Conservation (phyloP, 1,284 basidiomycete species). For the Ustilago cynodontis region DNA sequence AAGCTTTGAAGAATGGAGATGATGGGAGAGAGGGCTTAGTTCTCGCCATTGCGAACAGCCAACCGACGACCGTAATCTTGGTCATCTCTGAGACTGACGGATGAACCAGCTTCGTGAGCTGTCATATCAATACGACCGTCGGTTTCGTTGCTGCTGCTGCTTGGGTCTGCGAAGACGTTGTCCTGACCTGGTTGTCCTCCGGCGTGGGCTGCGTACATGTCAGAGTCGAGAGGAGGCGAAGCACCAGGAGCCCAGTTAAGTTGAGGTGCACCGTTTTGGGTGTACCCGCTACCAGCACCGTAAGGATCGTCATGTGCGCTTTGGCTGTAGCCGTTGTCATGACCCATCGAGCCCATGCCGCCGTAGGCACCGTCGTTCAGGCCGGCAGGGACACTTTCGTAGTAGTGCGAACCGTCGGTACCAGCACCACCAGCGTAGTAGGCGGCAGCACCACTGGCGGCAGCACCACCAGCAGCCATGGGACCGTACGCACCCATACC, state of each 20-base stretch:
- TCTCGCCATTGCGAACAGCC: constrained; percentile 46
- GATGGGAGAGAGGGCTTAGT: constrained; percentile 11
- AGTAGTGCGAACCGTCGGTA: constrained; percentile 53
- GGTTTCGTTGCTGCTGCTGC: constrained; percentile 52
- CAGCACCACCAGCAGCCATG: constrained; percentile 55
- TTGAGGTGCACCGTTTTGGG: constrained; percentile 38
- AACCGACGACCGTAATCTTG: constrained; percentile 60
- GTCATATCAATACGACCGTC: constrained; percentile 55
- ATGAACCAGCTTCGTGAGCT: constrained; percentile 39
- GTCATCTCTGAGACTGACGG: constrained; percentile 53
- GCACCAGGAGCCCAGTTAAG: constrained; percentile 45
- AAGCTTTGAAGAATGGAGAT: constrained; percentile 1
- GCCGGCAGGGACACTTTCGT: constrained; percentile 44
- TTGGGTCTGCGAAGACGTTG: constrained; percentile 58
- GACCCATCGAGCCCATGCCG: constrained; percentile 39
- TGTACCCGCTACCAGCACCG: constrained; percentile 37
- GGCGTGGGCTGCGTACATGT: constrained; percentile 29
- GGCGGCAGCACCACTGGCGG: constrained; percentile 52
- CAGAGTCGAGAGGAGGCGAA: constrained; percentile 48
- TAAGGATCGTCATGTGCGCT: constrained; percentile 40
- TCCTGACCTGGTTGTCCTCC: constrained; percentile 8
- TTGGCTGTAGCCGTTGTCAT: constrained; percentile 43
- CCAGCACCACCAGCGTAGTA: constrained; percentile 40
- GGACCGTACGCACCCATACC: constrained; percentile 67
- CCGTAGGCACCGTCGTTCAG: constrained; percentile 28